Evolutionary conservation across 345 rosid genomes (phyloP), one percentile per base, ranked within the genome.

Genomic region (Dipteronia sinensis): DNA sequence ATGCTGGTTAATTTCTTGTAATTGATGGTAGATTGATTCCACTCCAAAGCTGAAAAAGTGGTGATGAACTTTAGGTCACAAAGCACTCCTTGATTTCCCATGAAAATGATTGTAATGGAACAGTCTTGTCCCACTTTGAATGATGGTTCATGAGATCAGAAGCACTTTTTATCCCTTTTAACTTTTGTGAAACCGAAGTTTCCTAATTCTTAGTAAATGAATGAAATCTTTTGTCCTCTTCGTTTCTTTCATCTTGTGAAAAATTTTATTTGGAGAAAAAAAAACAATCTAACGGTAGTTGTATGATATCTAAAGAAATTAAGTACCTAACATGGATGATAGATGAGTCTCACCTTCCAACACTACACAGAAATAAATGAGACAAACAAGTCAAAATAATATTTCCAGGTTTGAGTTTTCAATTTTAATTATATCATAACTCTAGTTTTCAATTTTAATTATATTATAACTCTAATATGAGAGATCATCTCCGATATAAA

Each of bases 121-220:
- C 31, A 34, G 27, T 38, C 7, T 29, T 56, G 75, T 38, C 58
- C 23, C 56, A 61, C 44, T 46, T 46, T 44, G 25, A 62, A 25
- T 62, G 66, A 44, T 73, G 69, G 17, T 71, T 62, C 19, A 44
- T 42, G 46, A 38, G 38, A 74, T 46, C n/a, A 10, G 68, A 73
- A 62, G 25, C 68, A 25, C 42, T 73, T 61, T 73, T 38, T 59
- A 40, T 31, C 10, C 11, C 19, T 23, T 13, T 47, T 25, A 46
- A 16, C 77, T 74, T 74, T 47, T 29, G 77, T 64, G 77, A 63
- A 27, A 74, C 69, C 27, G 77, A 74, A 74, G 77, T 69, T 64
- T 74, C 69, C 62, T 64, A 42, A 9, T 42, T 17, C 17, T 47
- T 47, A 10, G 27, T 63, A 23, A 56, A 72, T 72, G 49, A 72